Percentiles rank a stretch among this genome's conserved stretches.
Conservation (phyloP, 306 rosid genomes). For the Cajanus cajan region DNA sequence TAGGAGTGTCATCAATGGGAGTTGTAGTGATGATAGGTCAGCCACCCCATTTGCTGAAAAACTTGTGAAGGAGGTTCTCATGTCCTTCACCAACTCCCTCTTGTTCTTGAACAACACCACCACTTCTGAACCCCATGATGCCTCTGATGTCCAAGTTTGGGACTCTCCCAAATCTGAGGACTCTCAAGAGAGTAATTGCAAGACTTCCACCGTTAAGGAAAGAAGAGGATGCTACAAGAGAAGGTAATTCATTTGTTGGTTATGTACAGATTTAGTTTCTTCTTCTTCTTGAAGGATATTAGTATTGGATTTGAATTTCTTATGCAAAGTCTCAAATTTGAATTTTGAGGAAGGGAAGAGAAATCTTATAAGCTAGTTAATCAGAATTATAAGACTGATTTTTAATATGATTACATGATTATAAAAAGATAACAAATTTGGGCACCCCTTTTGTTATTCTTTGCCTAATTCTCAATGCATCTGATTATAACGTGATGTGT, state of each 20-base stretch:
- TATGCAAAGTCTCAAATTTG: no score
- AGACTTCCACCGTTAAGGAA: slow-evolving; percentile 36
- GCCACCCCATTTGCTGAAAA: slow-evolving; percentile 27
- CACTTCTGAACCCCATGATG: not conserved
- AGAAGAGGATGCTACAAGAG: slow-evolving; percentile 58
- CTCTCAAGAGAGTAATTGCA: slow-evolving; percentile 44
- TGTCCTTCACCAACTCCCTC: slow-evolving; percentile 45
- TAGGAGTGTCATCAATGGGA: not conserved
- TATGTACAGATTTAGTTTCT: not conserved
- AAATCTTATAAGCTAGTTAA: no score
- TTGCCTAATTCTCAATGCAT: not conserved
- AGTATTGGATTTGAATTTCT: no score
- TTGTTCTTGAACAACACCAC: slow-evolving; percentile 19
- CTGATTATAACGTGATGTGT: not conserved
- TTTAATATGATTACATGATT: no score
- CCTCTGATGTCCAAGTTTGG: not conserved
- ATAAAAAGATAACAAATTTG: no score
- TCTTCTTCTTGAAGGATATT: no score
- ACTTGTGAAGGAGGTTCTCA: slow-evolving; percentile 37
- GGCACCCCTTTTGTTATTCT: not conserved
- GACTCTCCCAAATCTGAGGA: slow-evolving; percentile 39
- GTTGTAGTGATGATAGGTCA: not conserved
- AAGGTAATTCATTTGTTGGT: slow-evolving; percentile 41
- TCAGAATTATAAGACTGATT: no score
- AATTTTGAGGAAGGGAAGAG: no score